Base-by-base conservation (phyloP, 352 stramenopile genomes). In the Pythium pyrilobum region DNA sequence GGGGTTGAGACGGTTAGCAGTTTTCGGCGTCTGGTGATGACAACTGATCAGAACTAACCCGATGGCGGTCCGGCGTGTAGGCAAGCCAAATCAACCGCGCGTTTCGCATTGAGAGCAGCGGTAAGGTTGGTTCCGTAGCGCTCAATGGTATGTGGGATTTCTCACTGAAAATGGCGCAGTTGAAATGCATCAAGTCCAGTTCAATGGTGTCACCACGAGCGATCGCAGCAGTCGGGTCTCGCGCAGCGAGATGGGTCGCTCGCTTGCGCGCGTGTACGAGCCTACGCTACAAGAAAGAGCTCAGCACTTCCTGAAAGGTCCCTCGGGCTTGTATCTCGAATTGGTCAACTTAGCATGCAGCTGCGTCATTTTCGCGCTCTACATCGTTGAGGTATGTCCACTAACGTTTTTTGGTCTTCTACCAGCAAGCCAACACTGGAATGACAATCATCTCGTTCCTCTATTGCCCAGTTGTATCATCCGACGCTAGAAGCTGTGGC, bases 321-420 rank as follows among this genome's bases (percentile, higher is more conserved):
- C 39, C 5, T 67, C 52, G 18, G 78, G 78, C 13, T 33, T 87
- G 4, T 76, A 67, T 32, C 47, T 86, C 21, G 78, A 89, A 52
- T 27, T 84, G 4, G 42, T 69, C 29, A 89, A 89, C 44, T 77
- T 85, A 18, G 44, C 56, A 13, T 73, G 84, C 16, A 89, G 75
- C 45, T 64, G 83, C 47, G 41, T 83, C 36, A 83, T 84, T 27
- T 87, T 85, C 39, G 52, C 63, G 5, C 52, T 79, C 16, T 87
- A 89, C 46, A 69, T 89, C 34, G 64, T 70, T 5, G 71, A 87
- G 68, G 75, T 84, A 38, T 27, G 43, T 50, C 8, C 15, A 21
- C 1, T 7, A n/a, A 18, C n/a, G n/a, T n/a, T 45, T 32, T 32
- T 23, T 28, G 18, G 25, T 45, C n/a, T n/a, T n/a, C n/a, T n/a